phyloP scores from a whole-genome alignment of 1,139 yeast species.

The Saccharomyces hybrid region DNA sequence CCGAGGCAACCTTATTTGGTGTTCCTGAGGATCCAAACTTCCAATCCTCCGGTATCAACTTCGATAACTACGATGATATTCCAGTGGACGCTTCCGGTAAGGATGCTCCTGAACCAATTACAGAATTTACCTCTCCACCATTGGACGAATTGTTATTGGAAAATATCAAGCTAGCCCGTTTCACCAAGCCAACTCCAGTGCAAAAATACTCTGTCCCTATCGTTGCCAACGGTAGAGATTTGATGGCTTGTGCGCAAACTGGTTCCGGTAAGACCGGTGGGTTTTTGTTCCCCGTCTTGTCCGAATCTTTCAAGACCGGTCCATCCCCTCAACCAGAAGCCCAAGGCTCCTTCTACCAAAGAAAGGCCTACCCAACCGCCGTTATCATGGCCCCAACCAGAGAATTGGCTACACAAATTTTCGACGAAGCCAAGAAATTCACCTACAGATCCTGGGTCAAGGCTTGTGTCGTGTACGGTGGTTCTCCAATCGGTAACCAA shows the following conservation, averaged over 20 bases:
- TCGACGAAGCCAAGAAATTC: constrained; percentile 91
- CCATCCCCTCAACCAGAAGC: constrained; percentile 60
- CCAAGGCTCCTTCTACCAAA: constrained; percentile 44
- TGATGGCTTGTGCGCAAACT: constrained; percentile 99
- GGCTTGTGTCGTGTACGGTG: constrained; percentile 96
- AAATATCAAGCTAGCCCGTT: constrained; percentile 81
- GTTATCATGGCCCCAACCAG: constrained; percentile 96
- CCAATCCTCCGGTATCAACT: constrained; percentile 96
- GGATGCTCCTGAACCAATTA: constrained; percentile 88
- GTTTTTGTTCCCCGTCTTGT: constrained; percentile 92
- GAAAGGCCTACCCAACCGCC: constrained; percentile 89
- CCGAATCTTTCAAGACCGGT: constrained; percentile 83
- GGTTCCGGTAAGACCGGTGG: constrained; percentile 99
- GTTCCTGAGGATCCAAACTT: constrained; percentile 70
- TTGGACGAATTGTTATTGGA: constrained; percentile 79
- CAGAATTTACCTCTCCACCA: constrained; percentile 85
- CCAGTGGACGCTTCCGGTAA: constrained; percentile 98
- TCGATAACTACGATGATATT: constrained; percentile 95
- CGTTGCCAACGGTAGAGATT: constrained; percentile 89
- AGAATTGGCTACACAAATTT: constrained; percentile 95
- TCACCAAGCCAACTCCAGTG: constrained; percentile 95
- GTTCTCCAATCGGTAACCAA: constrained; percentile 88
- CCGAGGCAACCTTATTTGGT: constrained; percentile 83
- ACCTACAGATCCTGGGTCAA: constrained; percentile 97
- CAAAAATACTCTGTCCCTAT: constrained; percentile 98